Evolutionary conservation across 805 yeast species (phyloP), one percentile per base, ranked within the genome.

Genomic region (Kodamaea laetipori): DNA sequence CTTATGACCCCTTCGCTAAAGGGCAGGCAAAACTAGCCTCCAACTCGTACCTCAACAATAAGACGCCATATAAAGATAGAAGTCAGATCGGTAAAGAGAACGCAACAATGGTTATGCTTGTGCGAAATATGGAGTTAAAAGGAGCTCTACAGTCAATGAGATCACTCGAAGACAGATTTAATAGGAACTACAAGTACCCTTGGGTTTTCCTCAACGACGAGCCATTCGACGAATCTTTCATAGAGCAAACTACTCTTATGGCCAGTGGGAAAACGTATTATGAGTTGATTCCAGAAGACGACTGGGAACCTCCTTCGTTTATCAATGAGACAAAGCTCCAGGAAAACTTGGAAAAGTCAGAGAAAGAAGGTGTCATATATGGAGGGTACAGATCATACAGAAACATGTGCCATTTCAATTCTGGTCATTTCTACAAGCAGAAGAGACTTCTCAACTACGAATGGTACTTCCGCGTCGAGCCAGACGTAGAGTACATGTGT

Each of bases 41-140:
- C 6, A 66, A 62, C 41, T 55, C 66, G 7, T 66, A 66, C 44
- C 28, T 62, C 12, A 45, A 49, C 15, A 39, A 47, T 6, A 15
- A 33, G n/a, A 41, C 44, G 27, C 63, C 68, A 3, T 34, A 36
- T 11, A 53, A 65, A 32, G 71, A 73, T 44, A 55, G 67, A 40
- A 40, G 48, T 13, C 70, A 67, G 44, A 45, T 66, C 32, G 84
- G 87, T 1, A 58, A 49, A 13, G 95, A 87, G 56, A 90, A 89
- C 60, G 97, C 97, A 3, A 84, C 95, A 0, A 61, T 90, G 19
- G 75, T 90, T 43, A 90, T 90, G 96, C 76, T 90, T 19, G 95
- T 86, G 30, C 71, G 97, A 43, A 90, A 90, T 60, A 72, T 76
- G 67, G 97, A 90, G 61, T 63, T 90, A 8, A 71, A 75, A 8